Evolutionary conservation across 2,329 filamentous ascomycete genomes (phyloP).

Genomic region (Hymenoscyphus occultus): DNA sequence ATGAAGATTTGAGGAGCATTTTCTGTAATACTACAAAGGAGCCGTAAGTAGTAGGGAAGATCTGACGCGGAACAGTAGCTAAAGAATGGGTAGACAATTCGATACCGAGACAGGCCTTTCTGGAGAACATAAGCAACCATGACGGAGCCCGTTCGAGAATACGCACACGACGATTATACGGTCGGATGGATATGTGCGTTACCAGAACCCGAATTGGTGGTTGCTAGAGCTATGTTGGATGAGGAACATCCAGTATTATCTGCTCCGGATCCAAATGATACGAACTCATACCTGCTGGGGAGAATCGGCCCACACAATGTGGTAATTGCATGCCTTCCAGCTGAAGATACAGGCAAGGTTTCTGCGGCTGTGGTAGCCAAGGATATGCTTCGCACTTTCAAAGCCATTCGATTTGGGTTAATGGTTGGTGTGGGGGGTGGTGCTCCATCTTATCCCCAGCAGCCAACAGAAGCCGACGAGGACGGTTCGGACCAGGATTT

Average conservation of each 20-base stretch:
- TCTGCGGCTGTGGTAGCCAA: conserved; percentile 20
- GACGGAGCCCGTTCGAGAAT: no score
- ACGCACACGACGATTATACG: conserved; percentile 21
- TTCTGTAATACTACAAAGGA: no score
- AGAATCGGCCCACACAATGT: conserved; percentile 21
- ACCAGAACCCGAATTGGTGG: conserved; percentile 25
- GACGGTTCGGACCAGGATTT: neutral
- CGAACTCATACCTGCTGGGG: conserved; percentile 19
- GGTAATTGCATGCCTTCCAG: conserved; percentile 20
- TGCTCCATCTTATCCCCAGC: neutral
- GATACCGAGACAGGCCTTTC: no score
- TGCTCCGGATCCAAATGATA: conserved; percentile 5
- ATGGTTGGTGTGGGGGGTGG: conserved; percentile 21
- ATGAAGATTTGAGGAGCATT: no score
- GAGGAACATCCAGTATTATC: conserved; percentile 10
- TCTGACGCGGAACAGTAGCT: no score
- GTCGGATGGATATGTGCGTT: conserved; percentile 34
- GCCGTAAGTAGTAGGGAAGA: no score
- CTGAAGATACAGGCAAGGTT: conserved; percentile 9
- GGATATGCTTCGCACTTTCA: conserved; percentile 19
- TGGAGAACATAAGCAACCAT: no score
- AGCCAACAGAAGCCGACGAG: neutral
- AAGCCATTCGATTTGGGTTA: conserved; percentile 14
- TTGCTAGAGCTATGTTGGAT: conserved; percentile 21
- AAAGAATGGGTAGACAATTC: no score